Evolutionary conservation across 129 eudicot genomes (phyloP).

Genomic region (Lactuca saligna): DNA sequence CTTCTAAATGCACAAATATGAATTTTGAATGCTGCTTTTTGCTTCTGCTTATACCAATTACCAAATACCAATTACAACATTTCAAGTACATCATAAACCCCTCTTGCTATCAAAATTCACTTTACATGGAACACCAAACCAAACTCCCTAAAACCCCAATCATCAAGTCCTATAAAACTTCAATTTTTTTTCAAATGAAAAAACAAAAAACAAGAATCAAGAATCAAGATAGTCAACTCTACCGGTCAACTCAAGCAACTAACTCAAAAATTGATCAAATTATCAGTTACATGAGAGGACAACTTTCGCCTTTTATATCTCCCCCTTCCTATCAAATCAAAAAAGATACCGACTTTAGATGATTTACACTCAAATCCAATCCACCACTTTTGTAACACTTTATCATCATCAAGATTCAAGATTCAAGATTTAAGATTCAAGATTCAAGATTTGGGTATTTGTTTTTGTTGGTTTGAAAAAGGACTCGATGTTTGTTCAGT

Average conservation of each 20-base stretch:
- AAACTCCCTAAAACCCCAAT: conserved; percentile 44
- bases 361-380: conserved; percentile 55
- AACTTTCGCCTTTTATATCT: conserved; percentile 29
- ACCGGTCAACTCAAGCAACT: conserved; percentile 36
- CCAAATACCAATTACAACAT: conserved; percentile 60
- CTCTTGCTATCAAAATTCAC: conserved; percentile 64
- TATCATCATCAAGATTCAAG: neutral
- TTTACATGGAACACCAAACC: conserved; percentile 52
- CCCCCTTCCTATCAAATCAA: conserved; percentile 24
- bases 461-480: conserved; percentile 25
- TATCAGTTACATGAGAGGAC: conserved; percentile 36
- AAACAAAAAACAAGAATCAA: conserved; percentile 21
- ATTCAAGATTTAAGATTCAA: conserved; percentile 1
- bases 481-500: conserved; percentile 36
- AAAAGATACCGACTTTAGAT: conserved; percentile 26
- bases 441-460: conserved; percentile 29
- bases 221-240: conserved; percentile 37
- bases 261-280: conserved; percentile 40
- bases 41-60: too few relatives aligned
- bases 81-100: conserved; percentile 38
- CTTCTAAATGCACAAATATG: neutral
- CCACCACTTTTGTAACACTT: conserved; percentile 35
- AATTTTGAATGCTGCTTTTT: conserved; percentile 39
- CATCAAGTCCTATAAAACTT: conserved; percentile 41
- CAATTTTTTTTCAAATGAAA: conserved; percentile 5